Evolutionary conservation across 1,284 basidiomycete genomes (phyloP), one percentile per base, ranked within the genome.

Genomic region (Chiua sp.): DNA sequence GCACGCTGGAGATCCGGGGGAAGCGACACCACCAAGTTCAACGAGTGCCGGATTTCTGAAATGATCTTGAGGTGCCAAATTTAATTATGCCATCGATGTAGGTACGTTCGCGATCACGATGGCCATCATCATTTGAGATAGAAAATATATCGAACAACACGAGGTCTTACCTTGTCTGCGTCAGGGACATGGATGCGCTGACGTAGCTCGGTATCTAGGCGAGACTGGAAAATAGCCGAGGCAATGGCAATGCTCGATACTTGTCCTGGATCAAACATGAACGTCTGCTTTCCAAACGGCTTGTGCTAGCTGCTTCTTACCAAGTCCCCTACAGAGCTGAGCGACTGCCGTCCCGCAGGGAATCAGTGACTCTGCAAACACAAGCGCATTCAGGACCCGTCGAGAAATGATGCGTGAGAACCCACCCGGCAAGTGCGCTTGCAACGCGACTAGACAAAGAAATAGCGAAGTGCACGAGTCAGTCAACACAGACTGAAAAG

Each of bases 211-310:
- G 48, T 32, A 33, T 70, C 59, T 5, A 71, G 68, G 5, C 57
- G 55, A 11, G 55, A 68, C 35, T 68, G 69, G 51, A 66, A 66
- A 18, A 69, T 52, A 7, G 65, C 65, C 42, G 65, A 68, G 2
- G 65, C 54, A 37, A 68, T 48, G 28, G 67, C 67, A 2, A 68
- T 55, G 18, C 67, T 57, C 1, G 59, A 63, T 2, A 55, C 53
- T 55, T 71, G 67, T 3, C 67, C 67, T 56, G 28, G 33, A 47
- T 11, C 26, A 18, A 30, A 39, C 4, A 18, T 49, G 30, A 49
- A n/a, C 28, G 28, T 49, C 20, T 13, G 12, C 13, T 32, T 22
- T 12, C 30, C 20, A 15, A 44, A 23, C 2, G 15, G 22, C 23
- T 28, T 18, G 16, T 7, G 4, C 46, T 6, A 37, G 22, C 32